phyloP scores from a whole-genome alignment of 805 yeast genomes.

The Barnettozyma botsteinii region DNA sequence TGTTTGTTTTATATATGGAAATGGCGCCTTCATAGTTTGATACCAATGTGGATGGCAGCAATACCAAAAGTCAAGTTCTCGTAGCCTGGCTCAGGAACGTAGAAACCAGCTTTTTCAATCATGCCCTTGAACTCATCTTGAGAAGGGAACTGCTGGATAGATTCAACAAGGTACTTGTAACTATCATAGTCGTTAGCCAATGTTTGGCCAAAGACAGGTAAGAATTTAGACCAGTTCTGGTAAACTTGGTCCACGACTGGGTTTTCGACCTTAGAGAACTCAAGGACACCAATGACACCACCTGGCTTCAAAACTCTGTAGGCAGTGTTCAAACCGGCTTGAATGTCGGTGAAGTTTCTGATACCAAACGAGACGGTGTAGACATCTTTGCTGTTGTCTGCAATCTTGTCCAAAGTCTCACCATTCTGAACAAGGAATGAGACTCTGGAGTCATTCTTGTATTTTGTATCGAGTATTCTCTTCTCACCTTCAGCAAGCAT shows the following conservation, averaged over 20 bases:
- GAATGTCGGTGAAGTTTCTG: constrained; percentile 92
- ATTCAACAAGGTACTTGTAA: constrained; percentile 93
- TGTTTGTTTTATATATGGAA: not conserved
- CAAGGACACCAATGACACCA: constrained; percentile 94
- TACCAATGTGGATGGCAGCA: constrained; percentile 94
- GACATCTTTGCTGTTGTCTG: constrained; percentile 84
- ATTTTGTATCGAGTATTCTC: constrained; percentile 58
- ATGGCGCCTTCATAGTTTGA: constrained; percentile 51
- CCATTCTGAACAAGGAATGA: constrained; percentile 88
- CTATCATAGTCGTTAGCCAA: constrained; percentile 94
- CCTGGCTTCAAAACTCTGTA: constrained; percentile 95
- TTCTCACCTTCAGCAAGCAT: constrained; percentile 91
- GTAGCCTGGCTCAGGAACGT: constrained; percentile 84
- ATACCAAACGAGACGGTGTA: constrained; percentile 97
- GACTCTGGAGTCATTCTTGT: constrained; percentile 50
- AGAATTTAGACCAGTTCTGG: constrained; percentile 79
- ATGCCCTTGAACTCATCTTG: constrained; percentile 87
- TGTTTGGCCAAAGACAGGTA: constrained; percentile 94
- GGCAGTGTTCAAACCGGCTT: constrained; percentile 92
- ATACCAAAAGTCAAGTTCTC: constrained; percentile 93
- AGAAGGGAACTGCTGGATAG: constrained; percentile 84
- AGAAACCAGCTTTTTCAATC: constrained; percentile 94
- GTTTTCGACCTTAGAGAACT: constrained; percentile 87
- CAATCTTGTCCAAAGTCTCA: constrained; percentile 76
- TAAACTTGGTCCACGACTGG: constrained; percentile 68